These are phyloP conservation scores for Asterionellopsis glacialis DNA, from an alignment of 108 stramenopile genomes.

Conservation along the genomic window DNA sequence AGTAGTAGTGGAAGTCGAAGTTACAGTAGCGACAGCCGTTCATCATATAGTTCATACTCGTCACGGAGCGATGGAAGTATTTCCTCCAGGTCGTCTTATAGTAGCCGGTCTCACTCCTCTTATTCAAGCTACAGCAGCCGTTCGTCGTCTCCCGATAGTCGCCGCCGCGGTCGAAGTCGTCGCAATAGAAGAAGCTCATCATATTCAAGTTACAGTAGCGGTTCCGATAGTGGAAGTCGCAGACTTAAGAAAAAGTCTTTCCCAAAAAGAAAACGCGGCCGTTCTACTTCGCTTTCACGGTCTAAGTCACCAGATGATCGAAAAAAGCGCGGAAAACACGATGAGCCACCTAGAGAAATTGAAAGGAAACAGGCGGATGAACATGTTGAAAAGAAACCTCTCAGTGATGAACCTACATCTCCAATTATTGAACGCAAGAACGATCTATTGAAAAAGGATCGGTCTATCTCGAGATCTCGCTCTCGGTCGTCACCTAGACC, in stretches of 20 bases:
- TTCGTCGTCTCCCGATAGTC: not conserved
- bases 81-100: slow-evolving; percentile 3
- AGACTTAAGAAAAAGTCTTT: not conserved
- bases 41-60: slow-evolving; percentile 5
- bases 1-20: not conserved
- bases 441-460: no score
- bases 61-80: not conserved
- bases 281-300: not conserved
- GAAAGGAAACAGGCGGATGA: no score
- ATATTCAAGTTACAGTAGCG: not conserved
- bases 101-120: not conserved
- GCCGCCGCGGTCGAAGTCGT: not conserved
- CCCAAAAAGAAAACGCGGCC: not conserved
- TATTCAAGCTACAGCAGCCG: not conserved
- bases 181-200: slow-evolving; percentile 1
- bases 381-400: no score
- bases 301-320: not conserved
- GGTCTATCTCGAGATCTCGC: no score
- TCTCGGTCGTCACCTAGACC: no score
- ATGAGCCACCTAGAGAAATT: no score
- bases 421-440: no score
- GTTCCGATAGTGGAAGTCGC: not conserved
- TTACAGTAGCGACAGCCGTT: not conserved
- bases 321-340: not conserved
- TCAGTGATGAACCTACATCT: no score